phyloP scores from a whole-genome alignment of 208 protist species.

The Spongospora subterranea region DNA sequence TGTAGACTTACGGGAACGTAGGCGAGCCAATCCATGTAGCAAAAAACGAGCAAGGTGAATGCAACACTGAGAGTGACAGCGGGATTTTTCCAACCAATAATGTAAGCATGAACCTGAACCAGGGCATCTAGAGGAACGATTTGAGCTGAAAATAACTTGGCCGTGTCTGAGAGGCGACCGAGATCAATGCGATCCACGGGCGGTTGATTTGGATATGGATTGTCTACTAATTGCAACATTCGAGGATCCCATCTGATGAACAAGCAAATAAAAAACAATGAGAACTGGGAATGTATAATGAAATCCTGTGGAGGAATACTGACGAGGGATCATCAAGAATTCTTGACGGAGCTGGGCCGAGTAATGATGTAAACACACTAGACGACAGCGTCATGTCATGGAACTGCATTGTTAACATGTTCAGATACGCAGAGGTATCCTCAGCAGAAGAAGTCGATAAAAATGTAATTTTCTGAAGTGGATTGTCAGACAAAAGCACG shows the following conservation, averaged over 20 bases:
- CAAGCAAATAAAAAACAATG: no score
- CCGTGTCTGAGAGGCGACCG: background rate
- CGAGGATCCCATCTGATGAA: conserved; percentile 32
- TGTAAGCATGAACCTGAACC: background rate
- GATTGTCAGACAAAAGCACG: background rate
- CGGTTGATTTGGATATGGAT: background rate
- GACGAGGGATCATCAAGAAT: conserved; percentile 33
- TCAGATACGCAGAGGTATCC: background rate
- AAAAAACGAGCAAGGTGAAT: background rate
- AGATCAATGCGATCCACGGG: background rate
- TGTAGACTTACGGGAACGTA: background rate
- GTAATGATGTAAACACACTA: background rate
- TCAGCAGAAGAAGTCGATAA: background rate
- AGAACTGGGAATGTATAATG: no score
- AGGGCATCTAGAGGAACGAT: conserved; percentile 11
- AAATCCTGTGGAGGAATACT: background rate
- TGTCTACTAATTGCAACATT: conserved; percentile 43
- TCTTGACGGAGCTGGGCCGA: background rate
- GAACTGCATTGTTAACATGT: background rate
- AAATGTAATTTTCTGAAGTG: conserved; percentile 20
- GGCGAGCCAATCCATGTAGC: conserved; percentile 35
- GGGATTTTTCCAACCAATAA: background rate
- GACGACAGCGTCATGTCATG: conserved; percentile 37
- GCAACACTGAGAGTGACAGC: background rate
- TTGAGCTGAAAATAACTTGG: background rate